Evolutionary conservation across 805 yeast species (phyloP), one percentile per base, ranked within the genome.

Genomic region (Candida methanosorbosa): DNA sequence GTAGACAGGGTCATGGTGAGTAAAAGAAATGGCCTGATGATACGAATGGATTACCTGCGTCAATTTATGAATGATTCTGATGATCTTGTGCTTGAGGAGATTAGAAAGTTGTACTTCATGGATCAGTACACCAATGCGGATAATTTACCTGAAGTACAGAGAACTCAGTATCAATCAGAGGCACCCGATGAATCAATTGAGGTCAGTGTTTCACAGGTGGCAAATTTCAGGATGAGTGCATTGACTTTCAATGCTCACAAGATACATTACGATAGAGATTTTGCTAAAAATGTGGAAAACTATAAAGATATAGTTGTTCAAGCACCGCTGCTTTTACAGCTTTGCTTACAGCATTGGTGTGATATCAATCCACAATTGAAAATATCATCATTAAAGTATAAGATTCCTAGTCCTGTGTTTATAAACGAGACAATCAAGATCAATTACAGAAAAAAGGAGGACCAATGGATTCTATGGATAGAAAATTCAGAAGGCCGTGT

Each of bases 171-270:
- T 11, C 7, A 18, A n/a, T 17, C 15, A 9, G 8, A 21, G 8
- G 11, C 7, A 32, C 45, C 64, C 5, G 51, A 52, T 11, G 36
- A 34, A 27, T 33, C 52, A 7, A 57, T 49, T 32, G 45, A 43
- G 17, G 47, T 64, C 28, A 57, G 36, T 17, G 69, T 72, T 28
- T 49, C 70, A 5, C 56, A 59, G 35, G 49, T 63, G 7, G 64
- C 73, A 27, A 62, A 76, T 24, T 67, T 76, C 43, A 61, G 85
- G 41, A 83, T 77, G 57, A 78, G 90, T 30, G 80, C 84, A 11
- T 54, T 92, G 35, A 78, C 92, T 1, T 78, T 78, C 59, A 90
- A 90, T 52, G 67, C 94, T 4, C 98, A 90, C 56, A 68, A 70
- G 38, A 84, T 90, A 27, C 98, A 90, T 57, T 78, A 76, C 54